These are phyloP conservation scores for Pseudocercospora fuligena DNA, from an alignment of 2,329 filamentous ascomycete species.

Conservation along the genomic window DNA sequence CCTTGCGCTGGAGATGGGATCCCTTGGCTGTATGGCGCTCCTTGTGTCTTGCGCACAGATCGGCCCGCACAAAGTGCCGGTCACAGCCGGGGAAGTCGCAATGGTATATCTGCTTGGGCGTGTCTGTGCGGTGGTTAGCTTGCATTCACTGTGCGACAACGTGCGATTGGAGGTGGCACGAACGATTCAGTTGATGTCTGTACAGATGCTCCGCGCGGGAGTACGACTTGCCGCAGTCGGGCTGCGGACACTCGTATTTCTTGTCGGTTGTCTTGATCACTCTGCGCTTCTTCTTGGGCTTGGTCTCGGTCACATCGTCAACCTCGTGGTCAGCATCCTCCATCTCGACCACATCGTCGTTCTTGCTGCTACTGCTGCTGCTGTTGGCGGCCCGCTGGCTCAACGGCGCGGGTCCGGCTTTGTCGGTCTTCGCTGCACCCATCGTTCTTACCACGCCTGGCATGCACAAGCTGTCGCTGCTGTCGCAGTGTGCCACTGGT, in stretches of 20 bases:
- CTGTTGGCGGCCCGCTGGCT: constrained; percentile 21
- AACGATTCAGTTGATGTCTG: constrained; percentile 92
- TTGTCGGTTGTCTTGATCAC: constrained; percentile 61
- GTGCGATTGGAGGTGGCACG: constrained; percentile 41
- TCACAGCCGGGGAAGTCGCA: constrained; percentile 92
- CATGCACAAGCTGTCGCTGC: neutral
- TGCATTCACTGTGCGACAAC: neutral
- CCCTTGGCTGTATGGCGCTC: constrained; percentile 64
- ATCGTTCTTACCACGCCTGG: constrained; percentile 14
- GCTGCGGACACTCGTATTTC: constrained; percentile 72
- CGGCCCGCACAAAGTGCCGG: constrained; percentile 88
- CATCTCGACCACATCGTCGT: constrained; percentile 24
- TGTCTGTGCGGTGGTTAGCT: constrained; percentile 60
- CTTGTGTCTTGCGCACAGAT: constrained; percentile 75
- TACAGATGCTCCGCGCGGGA: constrained; percentile 96
- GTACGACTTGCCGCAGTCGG: constrained; percentile 93
- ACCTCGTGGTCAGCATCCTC: constrained; percentile 35
- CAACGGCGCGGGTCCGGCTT: constrained; percentile 17
- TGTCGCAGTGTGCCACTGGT: neutral
- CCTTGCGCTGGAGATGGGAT: constrained; percentile 75
- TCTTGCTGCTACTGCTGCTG: constrained; percentile 16
- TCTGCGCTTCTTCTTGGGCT: constrained; percentile 41
- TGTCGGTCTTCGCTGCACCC: constrained; percentile 14
- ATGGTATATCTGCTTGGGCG: constrained; percentile 91
- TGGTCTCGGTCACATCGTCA: constrained; percentile 31